Conservation (phyloP, 352 stramenopile genomes). For the Pythium guiyangense region DNA sequence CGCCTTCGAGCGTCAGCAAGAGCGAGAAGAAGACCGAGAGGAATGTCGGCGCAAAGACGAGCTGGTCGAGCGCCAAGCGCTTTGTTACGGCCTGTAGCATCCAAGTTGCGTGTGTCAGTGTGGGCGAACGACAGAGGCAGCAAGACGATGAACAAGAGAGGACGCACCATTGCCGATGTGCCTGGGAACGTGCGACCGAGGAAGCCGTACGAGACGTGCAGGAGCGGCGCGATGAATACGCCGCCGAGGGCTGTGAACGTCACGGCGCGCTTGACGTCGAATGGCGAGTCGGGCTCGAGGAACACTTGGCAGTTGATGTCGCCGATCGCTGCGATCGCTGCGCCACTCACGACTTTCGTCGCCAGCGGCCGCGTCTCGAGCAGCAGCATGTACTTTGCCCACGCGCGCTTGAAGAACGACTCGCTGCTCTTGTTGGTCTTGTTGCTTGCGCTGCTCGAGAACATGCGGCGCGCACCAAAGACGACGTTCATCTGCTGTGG, state of each 20-base stretch:
- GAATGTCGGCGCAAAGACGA: slow-evolving; percentile 71
- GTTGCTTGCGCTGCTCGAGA: neutral
- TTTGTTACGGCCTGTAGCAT: slow-evolving; percentile 37
- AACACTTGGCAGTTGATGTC: slow-evolving; percentile 72
- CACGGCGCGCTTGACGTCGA: slow-evolving; percentile 46
- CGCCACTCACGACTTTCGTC: slow-evolving; percentile 67
- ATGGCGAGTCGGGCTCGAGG: slow-evolving; percentile 25
- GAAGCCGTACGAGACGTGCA: slow-evolving; percentile 79
- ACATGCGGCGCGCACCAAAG: neutral
- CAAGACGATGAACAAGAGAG: neutral
- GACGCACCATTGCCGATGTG: slow-evolving; percentile 19
- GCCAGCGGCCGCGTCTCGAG: slow-evolving; percentile 50
- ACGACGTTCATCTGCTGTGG: neutral
- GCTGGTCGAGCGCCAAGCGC: slow-evolving; percentile 71
- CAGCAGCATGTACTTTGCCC: slow-evolving; percentile 47
- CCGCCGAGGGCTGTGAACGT: slow-evolving; percentile 73
- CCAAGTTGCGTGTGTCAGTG: too few species aligned
- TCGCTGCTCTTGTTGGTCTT: neutral
- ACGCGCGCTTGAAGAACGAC: slow-evolving; percentile 24
- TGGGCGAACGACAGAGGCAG: too few species aligned
- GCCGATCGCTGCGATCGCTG: slow-evolving; percentile 53
- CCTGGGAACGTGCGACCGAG: slow-evolving; percentile 37
- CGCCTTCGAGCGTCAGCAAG: slow-evolving; percentile 60
- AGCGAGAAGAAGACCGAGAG: slow-evolving; percentile 69
- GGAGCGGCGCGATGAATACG: slow-evolving; percentile 60